Percentiles rank a stretch among this genome's conserved stretches.
These are phyloP conservation scores for Polygonum aviculare DNA, from an alignment of 148 eudicot species.

Conservation along the genomic window DNA sequence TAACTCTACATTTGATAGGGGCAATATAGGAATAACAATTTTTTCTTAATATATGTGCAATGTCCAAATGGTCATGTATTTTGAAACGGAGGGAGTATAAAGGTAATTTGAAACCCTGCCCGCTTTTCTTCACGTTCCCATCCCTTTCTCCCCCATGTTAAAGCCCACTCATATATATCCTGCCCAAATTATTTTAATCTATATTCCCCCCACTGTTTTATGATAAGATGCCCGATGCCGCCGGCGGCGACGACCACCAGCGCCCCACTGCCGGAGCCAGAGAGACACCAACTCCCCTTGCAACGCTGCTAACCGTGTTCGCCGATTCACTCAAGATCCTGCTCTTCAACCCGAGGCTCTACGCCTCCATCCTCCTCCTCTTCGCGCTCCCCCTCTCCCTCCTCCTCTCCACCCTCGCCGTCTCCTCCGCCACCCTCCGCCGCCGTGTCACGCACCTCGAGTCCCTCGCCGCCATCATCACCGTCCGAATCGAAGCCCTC, in stretches of 20 bases:
- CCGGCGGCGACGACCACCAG: constrained; percentile 2
- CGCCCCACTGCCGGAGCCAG: background rate
- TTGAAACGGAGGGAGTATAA: too few relatives aligned
- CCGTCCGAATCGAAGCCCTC: constrained; percentile 12
- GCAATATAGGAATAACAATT: too few relatives aligned
- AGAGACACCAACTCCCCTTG: background rate
- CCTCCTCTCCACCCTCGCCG: constrained; percentile 3
- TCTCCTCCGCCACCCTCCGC: constrained; percentile 5
- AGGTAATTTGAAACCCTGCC: background rate
- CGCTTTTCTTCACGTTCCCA: background rate
- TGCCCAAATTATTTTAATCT: background rate
- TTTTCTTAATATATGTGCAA: too few relatives aligned
- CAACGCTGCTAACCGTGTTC: background rate
- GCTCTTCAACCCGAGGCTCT: constrained; percentile 5
- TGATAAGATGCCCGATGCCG: background rate
- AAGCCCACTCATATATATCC: background rate
- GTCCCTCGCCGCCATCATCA: constrained; percentile 5
- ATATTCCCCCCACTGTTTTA: background rate
- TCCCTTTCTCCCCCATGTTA: background rate
- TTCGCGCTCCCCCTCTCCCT: constrained; percentile 1
- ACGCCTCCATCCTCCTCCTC: constrained; percentile 8
- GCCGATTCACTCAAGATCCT: background rate
- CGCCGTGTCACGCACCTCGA: constrained; percentile 7
- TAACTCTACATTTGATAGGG: too few relatives aligned
- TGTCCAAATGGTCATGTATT: too few relatives aligned